These are phyloP conservation scores for Podospora fimiseda DNA, from an alignment of 495 filamentous ascomycete genomes.

Conservation along the genomic window DNA sequence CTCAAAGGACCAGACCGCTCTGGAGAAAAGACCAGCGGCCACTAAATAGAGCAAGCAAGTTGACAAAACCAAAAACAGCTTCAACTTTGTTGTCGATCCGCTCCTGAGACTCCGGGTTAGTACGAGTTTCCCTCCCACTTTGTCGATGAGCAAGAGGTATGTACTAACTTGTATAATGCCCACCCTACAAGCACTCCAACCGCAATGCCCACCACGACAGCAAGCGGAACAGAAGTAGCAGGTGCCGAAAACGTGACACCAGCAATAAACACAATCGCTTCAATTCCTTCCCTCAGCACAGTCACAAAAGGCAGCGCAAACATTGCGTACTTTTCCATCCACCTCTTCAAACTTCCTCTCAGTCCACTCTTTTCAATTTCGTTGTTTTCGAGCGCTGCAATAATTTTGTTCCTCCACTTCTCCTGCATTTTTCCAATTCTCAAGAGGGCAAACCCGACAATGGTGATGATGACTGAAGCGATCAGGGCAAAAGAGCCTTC, in stretches of 20 bases:
- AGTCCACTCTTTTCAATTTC: slow-evolving; percentile 18
- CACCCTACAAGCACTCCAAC: slow-evolving; percentile 61
- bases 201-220: slow-evolving; percentile 60
- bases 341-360: slow-evolving; percentile 49
- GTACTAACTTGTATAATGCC: slow-evolving; percentile 67
- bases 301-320: slow-evolving; percentile 79
- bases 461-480: slow-evolving; percentile 67
- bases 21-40: slow-evolving; percentile 77
- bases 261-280: slow-evolving; percentile 75
- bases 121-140: background rate
- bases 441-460: slow-evolving; percentile 71
- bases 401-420: slow-evolving; percentile 78
- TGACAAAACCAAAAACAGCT: slow-evolving; percentile 72
- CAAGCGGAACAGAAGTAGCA: slow-evolving; percentile 64
- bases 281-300: slow-evolving; percentile 74
- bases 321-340: slow-evolving; percentile 72
- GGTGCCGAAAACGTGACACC: slow-evolving; percentile 73
- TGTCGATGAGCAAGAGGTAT: background rate
- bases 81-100: slow-evolving; percentile 54
- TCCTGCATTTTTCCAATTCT: slow-evolving; percentile 80
- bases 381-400: slow-evolving; percentile 52
- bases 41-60: slow-evolving; percentile 83
- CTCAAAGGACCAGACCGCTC: slow-evolving; percentile 67
- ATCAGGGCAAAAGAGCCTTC: slow-evolving; percentile 69
- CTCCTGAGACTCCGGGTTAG: slow-evolving; percentile 27